phyloP scores from a whole-genome alignment of 2,329 filamentous ascomycete genomes.

The Aspergillus fructus region DNA sequence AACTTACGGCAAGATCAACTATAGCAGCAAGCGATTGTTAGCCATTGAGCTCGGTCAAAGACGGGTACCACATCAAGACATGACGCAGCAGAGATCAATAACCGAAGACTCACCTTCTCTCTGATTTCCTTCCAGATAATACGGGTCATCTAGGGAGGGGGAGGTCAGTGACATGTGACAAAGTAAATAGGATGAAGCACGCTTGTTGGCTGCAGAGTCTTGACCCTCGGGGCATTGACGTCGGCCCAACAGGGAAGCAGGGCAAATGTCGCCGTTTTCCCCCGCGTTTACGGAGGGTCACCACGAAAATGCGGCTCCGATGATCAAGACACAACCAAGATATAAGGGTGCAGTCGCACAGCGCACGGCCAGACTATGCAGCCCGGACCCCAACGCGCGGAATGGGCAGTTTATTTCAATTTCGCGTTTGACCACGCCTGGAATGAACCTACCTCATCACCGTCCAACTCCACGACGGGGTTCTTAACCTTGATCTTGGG shows the following conservation, averaged over 20 bases:
- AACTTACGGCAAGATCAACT: slow-evolving; percentile 78
- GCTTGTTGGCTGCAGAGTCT: slow-evolving; percentile 10
- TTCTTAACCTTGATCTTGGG: slow-evolving; percentile 99
- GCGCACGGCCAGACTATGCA: slow-evolving; percentile 1
- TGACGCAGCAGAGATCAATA: slow-evolving; percentile 4
- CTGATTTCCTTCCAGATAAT: slow-evolving; percentile 99
- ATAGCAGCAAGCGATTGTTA: slow-evolving; percentile 13
- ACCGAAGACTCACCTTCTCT: slow-evolving; percentile 64
- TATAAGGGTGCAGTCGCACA: slow-evolving; percentile 13
- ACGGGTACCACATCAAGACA: slow-evolving; percentile 14
- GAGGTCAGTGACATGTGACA: slow-evolving; percentile 19
- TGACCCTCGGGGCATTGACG: slow-evolving; percentile 24
- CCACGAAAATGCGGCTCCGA: slow-evolving; percentile 26
- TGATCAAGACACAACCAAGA: slow-evolving; percentile 13
- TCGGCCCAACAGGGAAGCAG: slow-evolving; percentile 17
- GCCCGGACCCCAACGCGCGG: neutral
- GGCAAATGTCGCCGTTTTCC: slow-evolving; percentile 29
- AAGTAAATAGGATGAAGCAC: neutral
- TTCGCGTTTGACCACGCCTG: neutral
- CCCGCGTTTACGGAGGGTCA: slow-evolving; percentile 28
- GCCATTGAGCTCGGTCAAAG: slow-evolving; percentile 9
- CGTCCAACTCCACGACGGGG: slow-evolving; percentile 95
- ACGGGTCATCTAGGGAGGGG: slow-evolving; percentile 78
- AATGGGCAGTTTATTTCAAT: slow-evolving; percentile 2
- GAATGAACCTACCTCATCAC: slow-evolving; percentile 57